phyloP scores from a whole-genome alignment of 495 filamentous ascomycete genomes.

The Corynascus novoguineensis region DNA sequence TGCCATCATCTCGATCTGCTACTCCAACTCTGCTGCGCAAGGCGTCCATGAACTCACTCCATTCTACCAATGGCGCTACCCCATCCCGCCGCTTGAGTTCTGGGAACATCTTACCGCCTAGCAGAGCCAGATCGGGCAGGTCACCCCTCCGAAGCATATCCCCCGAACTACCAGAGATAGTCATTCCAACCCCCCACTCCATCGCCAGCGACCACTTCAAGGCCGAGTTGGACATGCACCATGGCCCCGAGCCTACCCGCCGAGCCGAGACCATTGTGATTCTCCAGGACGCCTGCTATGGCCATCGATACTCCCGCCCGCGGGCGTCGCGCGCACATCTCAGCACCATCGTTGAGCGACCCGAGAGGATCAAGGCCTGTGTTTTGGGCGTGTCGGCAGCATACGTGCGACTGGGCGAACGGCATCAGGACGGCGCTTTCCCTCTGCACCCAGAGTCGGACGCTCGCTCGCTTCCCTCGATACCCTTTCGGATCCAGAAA shows the following conservation, averaged over 20 bases:
- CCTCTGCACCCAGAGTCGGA: constrained; percentile 50
- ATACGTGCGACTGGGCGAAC: constrained; percentile 77
- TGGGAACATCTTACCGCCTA: constrained; percentile 42
- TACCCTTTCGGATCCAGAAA: constrained; percentile 80
- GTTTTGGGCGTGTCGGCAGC: constrained; percentile 78
- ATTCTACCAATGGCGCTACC: constrained; percentile 37
- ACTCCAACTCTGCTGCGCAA: constrained; percentile 47
- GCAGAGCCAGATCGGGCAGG: constrained; percentile 22
- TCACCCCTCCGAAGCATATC: constrained; percentile 35
- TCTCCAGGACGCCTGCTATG: constrained; percentile 88
- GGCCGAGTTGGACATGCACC: constrained; percentile 61
- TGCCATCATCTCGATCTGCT: constrained; percentile 41
- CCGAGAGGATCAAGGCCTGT: constrained; percentile 83
- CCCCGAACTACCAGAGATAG: constrained; percentile 38
- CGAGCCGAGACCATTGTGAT: constrained; percentile 69
- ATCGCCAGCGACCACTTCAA: constrained; percentile 66
- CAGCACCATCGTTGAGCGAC: constrained; percentile 78
- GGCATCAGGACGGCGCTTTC: constrained; percentile 66
- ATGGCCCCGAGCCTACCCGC: constrained; percentile 41
- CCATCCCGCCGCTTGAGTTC: constrained; percentile 49
- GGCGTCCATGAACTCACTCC: constrained; percentile 52
- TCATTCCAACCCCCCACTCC: constrained; percentile 54
- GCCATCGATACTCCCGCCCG: constrained; percentile 82
- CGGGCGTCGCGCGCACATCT: constrained; percentile 60
- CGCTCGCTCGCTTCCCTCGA: constrained; percentile 48